Percentiles rank a stretch among this genome's conserved stretches.
Conservation (phyloP, 441 rosid genomes). For the Populus trichocarpa region DNA sequence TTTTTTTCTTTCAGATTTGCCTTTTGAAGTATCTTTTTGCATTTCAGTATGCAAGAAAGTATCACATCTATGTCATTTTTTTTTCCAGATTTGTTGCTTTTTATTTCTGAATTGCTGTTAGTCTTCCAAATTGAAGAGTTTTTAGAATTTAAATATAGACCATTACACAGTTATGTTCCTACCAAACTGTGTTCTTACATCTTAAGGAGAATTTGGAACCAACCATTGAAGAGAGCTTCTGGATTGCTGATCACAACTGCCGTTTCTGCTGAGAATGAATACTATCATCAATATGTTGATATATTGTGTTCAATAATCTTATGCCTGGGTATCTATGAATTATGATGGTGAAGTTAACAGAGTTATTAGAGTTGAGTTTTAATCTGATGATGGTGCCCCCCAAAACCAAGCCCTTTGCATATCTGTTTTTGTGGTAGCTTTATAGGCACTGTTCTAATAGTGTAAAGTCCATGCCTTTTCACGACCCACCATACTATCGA, state of each 20-base stretch:
- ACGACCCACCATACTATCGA: neutral
- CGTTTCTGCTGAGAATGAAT: neutral
- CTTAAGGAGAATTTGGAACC: neutral
- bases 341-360: neutral
- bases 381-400: neutral
- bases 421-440: neutral
- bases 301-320: neutral
- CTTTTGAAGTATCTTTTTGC: neutral
- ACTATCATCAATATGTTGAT: neutral
- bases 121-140: neutral
- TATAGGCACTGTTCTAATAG: too few relatives aligned
- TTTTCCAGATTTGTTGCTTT: neutral
- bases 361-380: neutral
- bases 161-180: neutral
- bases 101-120: neutral
- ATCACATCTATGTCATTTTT: neutral
- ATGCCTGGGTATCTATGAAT: neutral
- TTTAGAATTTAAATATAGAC: neutral
- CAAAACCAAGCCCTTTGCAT: too few relatives aligned
- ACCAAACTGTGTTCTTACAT: neutral
- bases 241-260: neutral
- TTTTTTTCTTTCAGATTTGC: too few relatives aligned
- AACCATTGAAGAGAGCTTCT: neutral
- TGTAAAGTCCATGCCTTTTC: neutral
- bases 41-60: slow-evolving; percentile 1